Conservation (phyloP, 495 filamentous ascomycete genomes). For the Cladorrhinum samala region DNA sequence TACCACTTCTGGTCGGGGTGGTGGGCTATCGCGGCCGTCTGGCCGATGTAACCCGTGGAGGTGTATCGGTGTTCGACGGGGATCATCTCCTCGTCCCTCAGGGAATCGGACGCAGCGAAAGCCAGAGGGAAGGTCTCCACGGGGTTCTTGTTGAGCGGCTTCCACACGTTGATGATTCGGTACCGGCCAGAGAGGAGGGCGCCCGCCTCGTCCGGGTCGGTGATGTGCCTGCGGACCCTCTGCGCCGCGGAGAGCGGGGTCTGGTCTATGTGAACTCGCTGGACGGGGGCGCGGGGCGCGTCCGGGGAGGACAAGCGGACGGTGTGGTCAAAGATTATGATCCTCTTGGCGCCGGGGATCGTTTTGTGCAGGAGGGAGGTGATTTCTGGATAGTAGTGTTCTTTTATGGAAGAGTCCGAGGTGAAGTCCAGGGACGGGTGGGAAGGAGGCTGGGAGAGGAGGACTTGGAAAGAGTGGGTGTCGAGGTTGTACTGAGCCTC, state of each 20-base stretch:
- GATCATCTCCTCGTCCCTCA: conserved; percentile 60
- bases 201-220: conserved; percentile 45
- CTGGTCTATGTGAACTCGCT: conserved; percentile 77
- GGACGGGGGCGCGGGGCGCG: conserved; percentile 58
- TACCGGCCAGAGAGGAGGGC: conserved; percentile 55
- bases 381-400: conserved; percentile 79
- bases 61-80: conserved; percentile 72
- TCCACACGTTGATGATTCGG: conserved; percentile 86
- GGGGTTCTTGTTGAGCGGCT: conserved; percentile 62
- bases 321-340: conserved; percentile 84
- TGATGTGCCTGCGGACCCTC: conserved; percentile 60
- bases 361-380: conserved; percentile 55
- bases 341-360: conserved; percentile 54
- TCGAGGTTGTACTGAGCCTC: conserved; percentile 62
- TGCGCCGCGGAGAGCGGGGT: conserved; percentile 54
- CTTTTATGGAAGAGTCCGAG: conserved; percentile 56
- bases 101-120: conserved; percentile 56
- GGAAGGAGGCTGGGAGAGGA: conserved; percentile 45
- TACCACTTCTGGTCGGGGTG: conserved; percentile 60
- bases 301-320: conserved; percentile 56
- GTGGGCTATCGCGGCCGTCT: conserved; percentile 67
- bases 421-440: conserved; percentile 54
- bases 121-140: conserved; percentile 65
- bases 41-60: conserved; percentile 53
- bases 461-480: conserved; percentile 62